A percentile compares a stretch with the other conserved stretches of the same genome.
Conservation (phyloP, 2,329 filamentous ascomycete genomes). For the Rhexocercosporidium sp. region DNA sequence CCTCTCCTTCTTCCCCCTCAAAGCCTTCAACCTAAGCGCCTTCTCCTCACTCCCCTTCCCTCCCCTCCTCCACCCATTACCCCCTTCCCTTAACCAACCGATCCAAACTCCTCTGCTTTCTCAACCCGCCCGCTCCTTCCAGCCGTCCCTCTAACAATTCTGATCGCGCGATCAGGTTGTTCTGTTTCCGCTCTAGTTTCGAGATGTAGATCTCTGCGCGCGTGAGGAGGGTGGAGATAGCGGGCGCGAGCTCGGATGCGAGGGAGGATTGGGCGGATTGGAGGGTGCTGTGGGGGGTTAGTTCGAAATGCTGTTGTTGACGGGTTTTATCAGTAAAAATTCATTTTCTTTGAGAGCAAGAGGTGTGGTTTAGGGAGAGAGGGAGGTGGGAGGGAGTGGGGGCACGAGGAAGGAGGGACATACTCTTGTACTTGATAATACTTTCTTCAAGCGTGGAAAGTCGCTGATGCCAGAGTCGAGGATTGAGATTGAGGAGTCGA, state of each 20-base stretch:
- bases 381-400: not conserved
- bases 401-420: slow-evolving; percentile 13
- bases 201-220: slow-evolving; percentile 68
- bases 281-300: slow-evolving; percentile 70
- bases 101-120: slow-evolving; percentile 46
- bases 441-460: slow-evolving; percentile 44
- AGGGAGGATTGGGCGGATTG: slow-evolving; percentile 67
- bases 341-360: not conserved
- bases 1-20: slow-evolving; percentile 73
- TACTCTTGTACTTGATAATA: slow-evolving; percentile 44
- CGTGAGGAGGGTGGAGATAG: slow-evolving; percentile 66
- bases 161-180: slow-evolving; percentile 67
- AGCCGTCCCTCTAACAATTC: slow-evolving; percentile 70
- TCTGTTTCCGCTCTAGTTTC: slow-evolving; percentile 69
- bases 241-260: slow-evolving; percentile 73
- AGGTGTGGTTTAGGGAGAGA: not conserved
- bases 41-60: slow-evolving; percentile 32
- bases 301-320: slow-evolving; percentile 69
- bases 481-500: slow-evolving; percentile 45
- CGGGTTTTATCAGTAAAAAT: not conserved
- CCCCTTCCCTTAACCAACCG: slow-evolving; percentile 40
- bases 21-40: slow-evolving; percentile 57
- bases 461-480: slow-evolving; percentile 44
- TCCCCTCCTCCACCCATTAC: slow-evolving; percentile 31
- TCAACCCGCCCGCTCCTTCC: slow-evolving; percentile 45